phyloP scores from a whole-genome alignment of 345 rosid genomes.

The Microcos paniculata region DNA sequence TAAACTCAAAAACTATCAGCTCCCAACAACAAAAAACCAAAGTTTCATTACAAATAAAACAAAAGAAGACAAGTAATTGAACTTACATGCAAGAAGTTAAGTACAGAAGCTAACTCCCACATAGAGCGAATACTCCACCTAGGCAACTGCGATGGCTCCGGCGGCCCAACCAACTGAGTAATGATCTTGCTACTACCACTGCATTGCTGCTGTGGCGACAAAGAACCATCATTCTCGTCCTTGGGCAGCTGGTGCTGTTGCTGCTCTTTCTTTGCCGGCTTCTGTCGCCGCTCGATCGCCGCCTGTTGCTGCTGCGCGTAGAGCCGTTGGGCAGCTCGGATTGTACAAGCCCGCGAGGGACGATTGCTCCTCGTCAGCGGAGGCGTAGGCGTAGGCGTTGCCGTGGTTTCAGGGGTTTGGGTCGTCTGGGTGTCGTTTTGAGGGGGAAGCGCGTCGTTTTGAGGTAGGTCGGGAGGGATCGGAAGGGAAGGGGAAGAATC shows the following conservation, averaged over 20 bases:
- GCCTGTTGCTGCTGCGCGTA: slow-evolving; percentile 57
- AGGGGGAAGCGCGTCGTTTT: slow-evolving; percentile 22
- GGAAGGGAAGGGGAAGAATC: slow-evolving; percentile 51
- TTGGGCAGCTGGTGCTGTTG: slow-evolving; percentile 29
- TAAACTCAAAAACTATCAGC: slow-evolving; percentile 17
- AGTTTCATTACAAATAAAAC: slow-evolving; percentile 14
- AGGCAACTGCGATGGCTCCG: slow-evolving; percentile 80
- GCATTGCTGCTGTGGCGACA: slow-evolving; percentile 54
- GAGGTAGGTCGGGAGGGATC: slow-evolving; percentile 48
- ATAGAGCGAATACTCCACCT: slow-evolving; percentile 96
- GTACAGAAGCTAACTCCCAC: slow-evolving; percentile 98
- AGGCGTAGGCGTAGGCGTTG: slow-evolving; percentile 6
- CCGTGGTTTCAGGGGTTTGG: slow-evolving; percentile 11
- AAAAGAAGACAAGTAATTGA: neutral
- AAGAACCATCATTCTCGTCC: slow-evolving; percentile 29
- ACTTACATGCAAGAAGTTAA: slow-evolving; percentile 96
- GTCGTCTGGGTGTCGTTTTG: slow-evolving; percentile 13
- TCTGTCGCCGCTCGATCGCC: slow-evolving; percentile 56
- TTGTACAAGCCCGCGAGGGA: slow-evolving; percentile 93
- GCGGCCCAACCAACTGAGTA: slow-evolving; percentile 73
- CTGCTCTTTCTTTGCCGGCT: slow-evolving; percentile 53
- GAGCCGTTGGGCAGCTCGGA: slow-evolving; percentile 79
- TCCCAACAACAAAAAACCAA: slow-evolving; percentile 13
- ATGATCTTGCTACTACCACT: slow-evolving; percentile 55
- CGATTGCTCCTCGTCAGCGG: slow-evolving; percentile 62